phyloP scores from a whole-genome alignment of 176 grass and related monocot species.

The Oryza brachyantha region DNA sequence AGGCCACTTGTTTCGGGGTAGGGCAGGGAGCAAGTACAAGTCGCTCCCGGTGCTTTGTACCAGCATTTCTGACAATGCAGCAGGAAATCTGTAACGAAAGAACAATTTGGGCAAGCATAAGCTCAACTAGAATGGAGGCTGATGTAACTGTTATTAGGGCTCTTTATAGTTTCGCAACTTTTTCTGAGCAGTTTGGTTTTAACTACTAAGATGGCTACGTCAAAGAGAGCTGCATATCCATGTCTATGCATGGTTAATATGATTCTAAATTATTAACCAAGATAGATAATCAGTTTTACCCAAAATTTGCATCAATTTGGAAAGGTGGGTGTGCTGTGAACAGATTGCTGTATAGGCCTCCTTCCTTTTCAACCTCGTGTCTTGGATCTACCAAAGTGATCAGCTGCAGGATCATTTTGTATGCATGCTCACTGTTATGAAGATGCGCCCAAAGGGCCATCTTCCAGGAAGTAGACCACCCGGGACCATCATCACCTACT shows the following conservation, averaged over 20 bases:
- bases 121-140: background rate
- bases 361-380: slow-evolving; percentile 62
- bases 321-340: slow-evolving; percentile 94
- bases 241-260: background rate
- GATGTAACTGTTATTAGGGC: background rate
- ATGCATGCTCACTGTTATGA: slow-evolving; percentile 79
- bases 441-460: slow-evolving; percentile 87
- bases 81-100: slow-evolving; percentile 60
- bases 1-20: slow-evolving; percentile 74
- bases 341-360: slow-evolving; percentile 96
- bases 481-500: slow-evolving; percentile 79
- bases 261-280: background rate
- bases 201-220: background rate
- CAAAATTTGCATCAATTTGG: slow-evolving; percentile 97
- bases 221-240: slow-evolving; percentile 3
- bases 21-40: slow-evolving; percentile 70
- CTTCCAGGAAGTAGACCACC: slow-evolving; percentile 97
- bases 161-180: background rate
- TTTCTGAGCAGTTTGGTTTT: background rate
- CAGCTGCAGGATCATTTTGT: slow-evolving; percentile 77
- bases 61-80: slow-evolving; percentile 85
- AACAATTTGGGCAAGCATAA: background rate
- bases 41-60: slow-evolving; percentile 70
- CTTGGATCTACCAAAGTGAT: slow-evolving; percentile 80
- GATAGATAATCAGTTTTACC: slow-evolving; percentile 44